phyloP scores from a whole-genome alignment of 2,329 filamentous ascomycete species.

The Aspergillus viridinutans region DNA sequence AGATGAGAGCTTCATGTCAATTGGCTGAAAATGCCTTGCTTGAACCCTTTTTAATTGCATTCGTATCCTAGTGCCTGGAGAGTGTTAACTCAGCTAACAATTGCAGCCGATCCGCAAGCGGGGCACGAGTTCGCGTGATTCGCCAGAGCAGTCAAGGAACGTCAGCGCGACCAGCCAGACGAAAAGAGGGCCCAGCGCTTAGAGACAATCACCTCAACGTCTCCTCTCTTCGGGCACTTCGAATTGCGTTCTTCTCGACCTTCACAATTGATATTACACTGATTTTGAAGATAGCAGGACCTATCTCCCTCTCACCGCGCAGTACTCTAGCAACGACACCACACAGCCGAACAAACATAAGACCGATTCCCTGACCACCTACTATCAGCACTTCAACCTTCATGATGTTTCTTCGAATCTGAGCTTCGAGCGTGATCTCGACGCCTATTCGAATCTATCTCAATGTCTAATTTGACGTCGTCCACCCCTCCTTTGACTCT shows the following conservation, averaged over 20 bases:
- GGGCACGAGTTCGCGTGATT: neutral
- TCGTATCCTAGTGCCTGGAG: neutral
- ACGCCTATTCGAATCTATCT: conserved; percentile 2
- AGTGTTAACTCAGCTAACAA: neutral
- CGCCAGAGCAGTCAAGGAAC: neutral
- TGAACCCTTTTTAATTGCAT: neutral
- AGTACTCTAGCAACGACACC: neutral
- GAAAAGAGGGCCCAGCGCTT: neutral
- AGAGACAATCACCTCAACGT: neutral
- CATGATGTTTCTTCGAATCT: conserved; percentile 4
- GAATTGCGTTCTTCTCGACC: neutral
- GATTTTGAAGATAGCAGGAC: neutral
- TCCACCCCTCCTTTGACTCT: conserved; percentile 17
- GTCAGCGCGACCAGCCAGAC: neutral
- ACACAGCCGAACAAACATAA: neutral
- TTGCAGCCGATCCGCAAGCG: neutral
- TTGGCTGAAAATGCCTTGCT: too few relatives aligned
- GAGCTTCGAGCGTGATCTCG: neutral
- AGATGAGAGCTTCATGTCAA: neutral
- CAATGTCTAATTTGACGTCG: conserved; percentile 16
- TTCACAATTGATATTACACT: neutral
- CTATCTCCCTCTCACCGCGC: neutral
- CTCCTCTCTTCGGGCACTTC: neutral
- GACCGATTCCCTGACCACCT: neutral
- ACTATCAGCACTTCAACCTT: neutral